phyloP scores from a whole-genome alignment of 495 filamentous ascomycete species.

The Lasiosphaeris hirsuta region DNA sequence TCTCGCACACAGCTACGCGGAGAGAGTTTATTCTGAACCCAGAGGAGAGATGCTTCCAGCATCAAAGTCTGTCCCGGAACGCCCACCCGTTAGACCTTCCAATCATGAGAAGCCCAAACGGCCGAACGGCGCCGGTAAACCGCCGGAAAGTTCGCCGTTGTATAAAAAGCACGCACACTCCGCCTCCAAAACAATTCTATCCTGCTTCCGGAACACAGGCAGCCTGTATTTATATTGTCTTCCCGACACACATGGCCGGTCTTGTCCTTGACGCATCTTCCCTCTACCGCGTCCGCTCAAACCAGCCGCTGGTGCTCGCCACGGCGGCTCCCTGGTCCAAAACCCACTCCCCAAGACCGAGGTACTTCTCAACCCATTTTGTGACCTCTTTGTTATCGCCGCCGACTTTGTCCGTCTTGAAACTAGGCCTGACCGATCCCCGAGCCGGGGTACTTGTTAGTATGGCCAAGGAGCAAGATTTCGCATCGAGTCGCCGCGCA shows the following conservation, averaged over 20 bases:
- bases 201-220: too few species aligned
- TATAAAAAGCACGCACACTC: not conserved
- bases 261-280: not conserved
- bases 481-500: not conserved
- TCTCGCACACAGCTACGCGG: too few species aligned
- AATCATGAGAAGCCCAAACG: not conserved
- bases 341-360: slow-evolving; percentile 93
- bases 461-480: slow-evolving; percentile 3
- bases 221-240: too few species aligned
- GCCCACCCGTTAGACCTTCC: slow-evolving; percentile 1
- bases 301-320: slow-evolving; percentile 80
- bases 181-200: not conserved
- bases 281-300: slow-evolving; percentile 77
- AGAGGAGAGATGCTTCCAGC: not conserved
- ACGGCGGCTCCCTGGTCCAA: slow-evolving; percentile 96
- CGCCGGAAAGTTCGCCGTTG: not conserved
- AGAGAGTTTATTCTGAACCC: not conserved
- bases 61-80: not conserved
- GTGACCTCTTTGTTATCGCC: slow-evolving; percentile 78
- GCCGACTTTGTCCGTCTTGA: slow-evolving; percentile 80
- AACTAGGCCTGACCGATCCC: slow-evolving; percentile 65
- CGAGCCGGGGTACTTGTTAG: slow-evolving; percentile 24
- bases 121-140: not conserved
- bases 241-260: too few species aligned
- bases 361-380: slow-evolving; percentile 91